A percentile compares a stretch with the other conserved stretches of the same genome.
Conservation (phyloP, 106 monocot genomes). For the Gastrodia elata region DNA sequence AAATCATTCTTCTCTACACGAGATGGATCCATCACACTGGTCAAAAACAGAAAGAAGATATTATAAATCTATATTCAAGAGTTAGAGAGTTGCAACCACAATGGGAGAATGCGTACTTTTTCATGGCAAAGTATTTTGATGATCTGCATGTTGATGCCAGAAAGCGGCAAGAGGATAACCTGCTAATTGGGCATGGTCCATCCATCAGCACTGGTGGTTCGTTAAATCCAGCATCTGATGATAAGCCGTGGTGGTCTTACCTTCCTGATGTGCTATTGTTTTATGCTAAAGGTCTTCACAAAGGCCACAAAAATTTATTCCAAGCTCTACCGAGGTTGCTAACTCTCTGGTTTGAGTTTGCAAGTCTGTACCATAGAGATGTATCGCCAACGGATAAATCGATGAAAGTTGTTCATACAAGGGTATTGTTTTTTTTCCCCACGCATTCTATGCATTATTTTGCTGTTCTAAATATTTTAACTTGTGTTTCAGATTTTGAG, state of each 20-base stretch:
- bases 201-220: slow-evolving; percentile 30
- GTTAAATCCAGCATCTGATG: slow-evolving; percentile 34
- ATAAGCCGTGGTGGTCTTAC: slow-evolving; percentile 90
- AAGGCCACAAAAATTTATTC: slow-evolving; percentile 88
- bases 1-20: slow-evolving; percentile 82
- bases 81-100: slow-evolving; percentile 90
- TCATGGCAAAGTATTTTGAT: slow-evolving; percentile 89
- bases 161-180: slow-evolving; percentile 77
- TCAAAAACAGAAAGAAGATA: slow-evolving; percentile 96
- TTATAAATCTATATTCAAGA: slow-evolving; percentile 78
- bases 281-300: slow-evolving; percentile 94
- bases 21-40: slow-evolving; percentile 97
- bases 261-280: slow-evolving; percentile 78
- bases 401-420: slow-evolving; percentile 66
- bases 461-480: not conserved
- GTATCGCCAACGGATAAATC: slow-evolving; percentile 34
- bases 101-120: slow-evolving; percentile 98
- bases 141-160: slow-evolving; percentile 95
- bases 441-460: not conserved
- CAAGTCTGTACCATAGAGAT: slow-evolving; percentile 70
- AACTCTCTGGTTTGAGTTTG: slow-evolving; percentile 99
- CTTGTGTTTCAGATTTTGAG: slow-evolving; percentile 56
- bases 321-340: slow-evolving; percentile 89
- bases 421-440: slow-evolving; percentile 26
- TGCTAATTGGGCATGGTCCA: slow-evolving; percentile 13